Base-by-base conservation (phyloP, 164 flowering plant genomes). In the Brasenia schreberi region DNA sequence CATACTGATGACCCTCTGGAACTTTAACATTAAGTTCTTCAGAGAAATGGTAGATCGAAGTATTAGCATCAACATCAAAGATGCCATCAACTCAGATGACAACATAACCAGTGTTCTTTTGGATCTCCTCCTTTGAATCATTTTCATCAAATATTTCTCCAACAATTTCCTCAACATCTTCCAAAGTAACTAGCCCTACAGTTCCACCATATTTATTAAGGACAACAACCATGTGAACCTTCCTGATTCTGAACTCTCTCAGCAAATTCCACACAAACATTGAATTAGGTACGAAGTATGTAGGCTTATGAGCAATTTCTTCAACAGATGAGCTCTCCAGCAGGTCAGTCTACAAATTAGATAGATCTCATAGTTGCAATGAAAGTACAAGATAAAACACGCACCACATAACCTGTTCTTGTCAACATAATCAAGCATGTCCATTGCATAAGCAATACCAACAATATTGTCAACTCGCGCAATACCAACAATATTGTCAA, bases 141-240 rank as follows among this genome's bases (percentile, higher is more conserved):
- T 92, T 92, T 74, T 95, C 99, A 64, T 95, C 99, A 68, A 92
- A 95, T 65, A 95, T 95, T 82, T 95, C 99, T 60, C 99, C 99
- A 72, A 95, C 99, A 77, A 95, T 90, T 80, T 95, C 99, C 78
- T 95, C 99, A 65, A 92, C 97, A 77, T 95, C 99, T 84, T 95
- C 99, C 73, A 95, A 74, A 19, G 97, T 95, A 18, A 87, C 94
- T 71, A 95, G 98, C 70, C 99, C 99, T 7, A 92, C 84, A 72
- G 99, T 88, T 75, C 99, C 99, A 61, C 99, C 99, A 77, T 95
- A 95, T 76, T 95, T 98, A 53, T 95, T 95, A 19, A 92, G 91
- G 73, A 95, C 96, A 76, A 95, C 88, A 70, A 98, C 98, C 98
- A 95, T 95, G 85, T 95, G 99, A 67, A 95, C 98, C 87, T 92